A percentile compares a stretch with the other conserved stretches of the same genome.
Evolutionary conservation across 31 red algal species (phyloP).

Genomic region (Asparagopsis taxiformis): DNA sequence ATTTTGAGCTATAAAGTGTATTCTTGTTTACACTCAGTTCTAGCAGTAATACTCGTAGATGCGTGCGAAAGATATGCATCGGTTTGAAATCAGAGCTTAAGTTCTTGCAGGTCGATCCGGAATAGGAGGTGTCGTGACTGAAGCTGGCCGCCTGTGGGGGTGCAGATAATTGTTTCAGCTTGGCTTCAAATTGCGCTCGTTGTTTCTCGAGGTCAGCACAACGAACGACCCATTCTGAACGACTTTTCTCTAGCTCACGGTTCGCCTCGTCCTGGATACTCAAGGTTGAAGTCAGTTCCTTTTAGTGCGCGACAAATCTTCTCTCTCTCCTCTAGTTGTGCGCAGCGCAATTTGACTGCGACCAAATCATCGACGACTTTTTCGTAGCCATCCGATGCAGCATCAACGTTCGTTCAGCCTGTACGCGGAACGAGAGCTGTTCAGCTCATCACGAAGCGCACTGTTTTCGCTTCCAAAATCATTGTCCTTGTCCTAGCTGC

Average conservation of each 20-base stretch:
- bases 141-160: too few species aligned
- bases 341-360: constrained; percentile 43
- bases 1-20: too few species aligned
- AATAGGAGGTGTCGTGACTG: too few species aligned
- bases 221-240: constrained; percentile 57
- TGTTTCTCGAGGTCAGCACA: constrained; percentile 55
- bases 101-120: too few species aligned
- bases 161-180: constrained; percentile 27
- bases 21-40: too few species aligned
- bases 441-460: constrained; percentile 39
- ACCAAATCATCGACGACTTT: constrained; percentile 63
- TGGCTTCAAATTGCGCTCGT: constrained; percentile 27
- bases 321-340: constrained; percentile 64
- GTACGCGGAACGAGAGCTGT: constrained; percentile 56
- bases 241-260: constrained; percentile 55
- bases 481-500: constrained; percentile 37
- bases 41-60: too few species aligned
- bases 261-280: constrained; percentile 27
- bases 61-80: too few species aligned
- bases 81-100: too few species aligned
- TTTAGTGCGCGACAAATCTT: constrained; percentile 35
- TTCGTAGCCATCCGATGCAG: constrained; percentile 54
- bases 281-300: constrained; percentile 19
- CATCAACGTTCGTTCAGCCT: constrained; percentile 55
- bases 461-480: constrained; percentile 51